These are phyloP conservation scores for Ophiocordyceps unilateralis DNA, from an alignment of 2,329 filamentous ascomycete species.

Conservation along the genomic window DNA sequence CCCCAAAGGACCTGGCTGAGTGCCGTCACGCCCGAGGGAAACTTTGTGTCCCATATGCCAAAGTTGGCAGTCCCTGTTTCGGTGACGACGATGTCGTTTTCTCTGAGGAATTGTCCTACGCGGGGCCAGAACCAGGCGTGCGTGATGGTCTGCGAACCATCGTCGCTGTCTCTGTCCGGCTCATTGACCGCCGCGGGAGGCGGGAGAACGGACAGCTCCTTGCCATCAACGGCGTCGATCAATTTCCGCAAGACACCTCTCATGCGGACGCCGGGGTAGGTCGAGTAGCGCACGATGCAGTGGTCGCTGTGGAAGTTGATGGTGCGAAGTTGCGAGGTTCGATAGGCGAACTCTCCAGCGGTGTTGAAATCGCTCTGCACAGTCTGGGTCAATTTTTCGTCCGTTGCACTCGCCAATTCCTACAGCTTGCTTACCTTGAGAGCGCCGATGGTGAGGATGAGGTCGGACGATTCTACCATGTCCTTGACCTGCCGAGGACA, in stretches of 20 bases:
- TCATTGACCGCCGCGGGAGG: conserved; percentile 31
- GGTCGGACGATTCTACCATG: conserved; percentile 49
- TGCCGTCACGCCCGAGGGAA: conserved; percentile 60
- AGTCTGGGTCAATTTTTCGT: no score
- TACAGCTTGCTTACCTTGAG: no score
- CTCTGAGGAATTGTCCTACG: conserved; percentile 52
- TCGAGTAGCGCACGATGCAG: no score
- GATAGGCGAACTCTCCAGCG: no score
- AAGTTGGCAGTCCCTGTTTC: conserved; percentile 83
- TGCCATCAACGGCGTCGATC: no score
- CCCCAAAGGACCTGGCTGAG: conserved; percentile 67
- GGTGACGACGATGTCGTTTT: conserved; percentile 63
- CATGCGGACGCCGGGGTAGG: no score
- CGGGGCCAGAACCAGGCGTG: conserved; percentile 66
- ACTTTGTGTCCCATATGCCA: conserved; percentile 72
- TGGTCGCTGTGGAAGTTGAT: no score
- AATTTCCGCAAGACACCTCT: no score
- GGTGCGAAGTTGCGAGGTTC: no score
- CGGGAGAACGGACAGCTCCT: no score
- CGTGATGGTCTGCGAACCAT: conserved; percentile 32
- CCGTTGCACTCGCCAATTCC: no score
- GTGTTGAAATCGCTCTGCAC: no score
- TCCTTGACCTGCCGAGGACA: conserved; percentile 41
- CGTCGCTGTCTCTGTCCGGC: conserved; percentile 22
- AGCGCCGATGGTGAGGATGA: conserved; percentile 53